Evolutionary conservation across 371 early-diverging fungal genomes (phyloP), one percentile per base, ranked within the genome.

Genomic region (Phascolomyces articulosus): DNA sequence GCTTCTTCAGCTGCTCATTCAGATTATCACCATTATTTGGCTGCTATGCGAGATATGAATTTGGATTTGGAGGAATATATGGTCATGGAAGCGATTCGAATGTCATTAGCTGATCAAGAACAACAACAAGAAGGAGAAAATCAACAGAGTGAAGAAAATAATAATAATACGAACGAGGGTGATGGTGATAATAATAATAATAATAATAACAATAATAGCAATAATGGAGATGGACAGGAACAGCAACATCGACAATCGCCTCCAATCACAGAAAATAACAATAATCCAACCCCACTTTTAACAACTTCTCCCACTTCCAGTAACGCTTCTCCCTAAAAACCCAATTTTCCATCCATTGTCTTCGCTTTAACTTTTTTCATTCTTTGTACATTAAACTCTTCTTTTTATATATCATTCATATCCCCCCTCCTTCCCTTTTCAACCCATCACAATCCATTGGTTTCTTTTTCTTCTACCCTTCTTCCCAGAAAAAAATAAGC

Each of bases 1-100:
- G 73, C 78, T 1, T 70, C 74, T 16, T 73, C 79, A 24, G 73
- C 82, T 21, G 75, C 70, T 4, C 71, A 73, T 16, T 72, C 71
- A 2, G 89, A 91, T 63, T 88, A 91, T 57, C 74, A 74, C 40
- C 79, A 79, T 21, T 87, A 85, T 78, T 73, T 70, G 87, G 73
- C 67, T 20, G 29, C 56, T 10, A 55, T 55, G 56, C 11, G 56
- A 31, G 31, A 55, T 29, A 88, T 87, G 84, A 93, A 86, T 63
- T 88, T 84, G 62, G 94, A 95, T 66, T 63, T 96, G 29, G 96
- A 96, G 62, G 96, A 96, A 68, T 73, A 93, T 72, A 88, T 96
- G 94, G 77, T 96, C 0, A 89, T 94, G 87, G 95, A 96, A 73
- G 96, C 96, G 0, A 90, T 96, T 53, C 77, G 95, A 24, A 76